Evolutionary conservation across 1,139 yeast genomes (phyloP).

Genomic region (Kodamaea sp.): DNA sequence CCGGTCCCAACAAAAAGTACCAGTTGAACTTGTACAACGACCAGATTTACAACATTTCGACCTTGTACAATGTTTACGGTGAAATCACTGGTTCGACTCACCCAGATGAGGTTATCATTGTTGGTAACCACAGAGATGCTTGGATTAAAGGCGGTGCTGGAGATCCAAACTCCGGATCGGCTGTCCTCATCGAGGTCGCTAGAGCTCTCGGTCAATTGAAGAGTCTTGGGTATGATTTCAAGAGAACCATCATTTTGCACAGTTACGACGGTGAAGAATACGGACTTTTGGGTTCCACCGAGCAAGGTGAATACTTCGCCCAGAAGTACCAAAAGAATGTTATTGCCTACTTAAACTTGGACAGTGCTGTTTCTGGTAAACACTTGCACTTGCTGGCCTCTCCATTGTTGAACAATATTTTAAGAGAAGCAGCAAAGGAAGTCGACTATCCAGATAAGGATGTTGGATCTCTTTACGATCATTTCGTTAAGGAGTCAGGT

Average conservation of each 20-base stretch:
- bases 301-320: slow-evolving; percentile 45
- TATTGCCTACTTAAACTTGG: slow-evolving; percentile 48
- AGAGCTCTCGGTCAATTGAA: slow-evolving; percentile 51
- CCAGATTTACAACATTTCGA: slow-evolving; percentile 44
- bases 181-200: slow-evolving; percentile 45
- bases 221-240: slow-evolving; percentile 40
- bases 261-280: slow-evolving; percentile 52
- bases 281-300: slow-evolving; percentile 50
- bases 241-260: slow-evolving; percentile 41
- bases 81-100: slow-evolving; percentile 43
- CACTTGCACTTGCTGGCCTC: slow-evolving; percentile 36
- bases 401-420: slow-evolving; percentile 38
- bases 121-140: slow-evolving; percentile 53
- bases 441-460: slow-evolving; percentile 50
- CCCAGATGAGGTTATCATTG: slow-evolving; percentile 43
- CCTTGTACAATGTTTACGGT: slow-evolving; percentile 48
- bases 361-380: slow-evolving; percentile 40
- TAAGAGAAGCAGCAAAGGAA: slow-evolving; percentile 34
- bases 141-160: slow-evolving; percentile 60
- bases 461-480: slow-evolving; percentile 54
- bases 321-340: slow-evolving; percentile 36
- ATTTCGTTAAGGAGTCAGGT: slow-evolving; percentile 46
- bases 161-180: slow-evolving; percentile 50
- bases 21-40: slow-evolving; percentile 44
- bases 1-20: slow-evolving; percentile 50